These are phyloP conservation scores for Larix sibirica DNA, from an alignment of 83 land plant genomes.

Conservation along the genomic window DNA sequence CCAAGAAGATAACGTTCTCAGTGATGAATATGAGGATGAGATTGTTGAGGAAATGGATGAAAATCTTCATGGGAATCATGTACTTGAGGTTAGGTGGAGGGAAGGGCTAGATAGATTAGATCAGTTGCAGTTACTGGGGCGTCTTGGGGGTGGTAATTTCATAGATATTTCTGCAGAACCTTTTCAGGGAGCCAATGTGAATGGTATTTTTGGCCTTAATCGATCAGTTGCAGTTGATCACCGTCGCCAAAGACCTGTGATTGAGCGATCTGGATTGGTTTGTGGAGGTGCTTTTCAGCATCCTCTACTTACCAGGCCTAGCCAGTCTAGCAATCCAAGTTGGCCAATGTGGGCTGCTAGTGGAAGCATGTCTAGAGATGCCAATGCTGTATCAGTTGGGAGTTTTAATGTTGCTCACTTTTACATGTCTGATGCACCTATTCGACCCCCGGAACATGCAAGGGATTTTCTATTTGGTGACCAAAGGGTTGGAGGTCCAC, in stretches of 20 bases:
- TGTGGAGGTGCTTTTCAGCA: conserved; percentile 45
- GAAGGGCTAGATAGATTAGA: conserved; percentile 44
- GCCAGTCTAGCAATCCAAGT: conserved; percentile 18
- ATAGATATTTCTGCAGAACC: conserved; percentile 45
- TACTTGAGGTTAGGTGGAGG: conserved; percentile 49
- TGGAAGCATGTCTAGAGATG: conserved; percentile 4
- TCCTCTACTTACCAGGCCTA: conserved; percentile 37
- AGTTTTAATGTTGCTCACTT: conserved; percentile 42
- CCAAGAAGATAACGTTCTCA: conserved; percentile 46
- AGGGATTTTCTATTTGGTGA: conserved; percentile 38
- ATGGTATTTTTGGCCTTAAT: conserved; percentile 44
- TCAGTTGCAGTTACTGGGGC: conserved; percentile 29
- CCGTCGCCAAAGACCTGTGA: conserved; percentile 25
- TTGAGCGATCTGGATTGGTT: conserved; percentile 34
- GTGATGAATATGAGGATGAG: conserved; percentile 26
- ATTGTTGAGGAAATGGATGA: conserved; percentile 39
- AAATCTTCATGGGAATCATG: conserved; percentile 42
- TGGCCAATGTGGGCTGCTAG: background rate
- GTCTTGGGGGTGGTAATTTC: conserved; percentile 22
- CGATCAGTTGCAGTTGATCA: conserved; percentile 28
- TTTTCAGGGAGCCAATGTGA: conserved; percentile 33
- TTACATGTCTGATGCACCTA: conserved; percentile 41
- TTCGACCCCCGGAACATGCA: conserved; percentile 18
- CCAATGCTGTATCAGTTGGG: conserved; percentile 12
- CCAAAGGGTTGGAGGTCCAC: conserved; percentile 30